Evolutionary conservation across 805 yeast genomes (phyloP), one percentile per base, ranked within the genome.

Genomic region (Jamesozyma lodderae): DNA sequence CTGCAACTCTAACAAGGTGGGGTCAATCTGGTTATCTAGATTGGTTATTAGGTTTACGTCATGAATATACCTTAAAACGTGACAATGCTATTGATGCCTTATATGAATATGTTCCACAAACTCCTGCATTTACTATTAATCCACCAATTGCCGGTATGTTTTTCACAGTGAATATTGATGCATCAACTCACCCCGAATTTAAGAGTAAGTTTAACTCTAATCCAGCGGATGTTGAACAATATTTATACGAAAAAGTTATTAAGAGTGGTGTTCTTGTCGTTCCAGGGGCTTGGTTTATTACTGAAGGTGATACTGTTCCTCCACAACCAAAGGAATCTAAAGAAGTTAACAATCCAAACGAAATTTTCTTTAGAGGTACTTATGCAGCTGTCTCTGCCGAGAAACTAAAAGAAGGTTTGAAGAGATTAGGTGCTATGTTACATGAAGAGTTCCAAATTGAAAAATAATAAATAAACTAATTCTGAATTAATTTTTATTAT

Each of bases 81-180:
- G 90, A 92, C 58, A 78, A 76, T 48, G 84, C 95, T 35, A 73
- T 86, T 47, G 90, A 84, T 53, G 71, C 94, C 6, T 66, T 88
- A 49, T 66, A 64, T 51, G 71, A 77, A 49, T 67, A 71, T 60
- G 59, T 81, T 57, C 62, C 62, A 37, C 31, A 45, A 11, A 38
- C 39, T 11, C 48, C 49, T 14, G 49, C 47, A 7, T 60, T 68
- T 30, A 48, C 57, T 26, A 69, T 60, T 47, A 62, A 61, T 39
- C 74, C 81, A 30, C 94, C 94, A 26, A 76, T 73, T 31, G 94
- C 94, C 2, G 94, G 94, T 59, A 83, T 83, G 94, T 83, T 84
- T 62, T 79, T 83, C 64, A 80, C 87, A 42, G 70, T 82, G 41
- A 63, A 65, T 19, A 65, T 87, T 37, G 94, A 85, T 57, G 83